Conservation (phyloP, 768 basidiomycete species). For the Lentinula sp. region DNA sequence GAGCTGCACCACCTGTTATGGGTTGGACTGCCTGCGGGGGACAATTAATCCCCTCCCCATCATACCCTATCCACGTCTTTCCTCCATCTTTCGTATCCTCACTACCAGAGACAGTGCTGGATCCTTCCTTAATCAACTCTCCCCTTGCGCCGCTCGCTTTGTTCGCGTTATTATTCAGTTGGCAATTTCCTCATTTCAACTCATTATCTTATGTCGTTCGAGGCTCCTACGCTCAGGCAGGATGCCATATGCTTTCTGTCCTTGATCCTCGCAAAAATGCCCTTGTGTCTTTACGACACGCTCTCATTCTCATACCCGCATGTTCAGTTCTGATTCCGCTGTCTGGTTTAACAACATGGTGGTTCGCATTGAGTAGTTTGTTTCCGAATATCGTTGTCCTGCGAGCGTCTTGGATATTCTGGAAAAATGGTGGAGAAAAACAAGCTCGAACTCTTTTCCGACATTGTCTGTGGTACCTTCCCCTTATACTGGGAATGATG, state of each 20-base stretch:
- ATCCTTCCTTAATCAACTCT: slow-evolving; percentile 60
- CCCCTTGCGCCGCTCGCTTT: slow-evolving; percentile 77
- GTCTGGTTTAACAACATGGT: slow-evolving; percentile 91
- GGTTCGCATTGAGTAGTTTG: slow-evolving; percentile 73
- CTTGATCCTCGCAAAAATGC: slow-evolving; percentile 75
- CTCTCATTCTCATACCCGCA: slow-evolving; percentile 68
- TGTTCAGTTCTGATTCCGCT: slow-evolving; percentile 78
- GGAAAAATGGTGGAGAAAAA: slow-evolving; percentile 64
- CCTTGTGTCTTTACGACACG: slow-evolving; percentile 79
- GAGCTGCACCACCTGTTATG: slow-evolving; percentile 91
- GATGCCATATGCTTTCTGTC: slow-evolving; percentile 90
- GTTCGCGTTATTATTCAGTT: slow-evolving; percentile 83
- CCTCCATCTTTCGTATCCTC: slow-evolving; percentile 54
- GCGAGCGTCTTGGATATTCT: slow-evolving; percentile 69
- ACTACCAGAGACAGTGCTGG: slow-evolving; percentile 23
- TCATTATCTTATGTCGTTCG: slow-evolving; percentile 84
- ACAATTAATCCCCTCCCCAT: slow-evolving; percentile 55
- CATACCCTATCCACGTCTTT: slow-evolving; percentile 53
- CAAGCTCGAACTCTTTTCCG: slow-evolving; percentile 75
- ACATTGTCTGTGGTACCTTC: slow-evolving; percentile 85
- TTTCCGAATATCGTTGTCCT: slow-evolving; percentile 70
- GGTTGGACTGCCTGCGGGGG: slow-evolving; percentile 97
- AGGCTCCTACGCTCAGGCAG: slow-evolving; percentile 85
- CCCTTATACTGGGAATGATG: slow-evolving; percentile 85
- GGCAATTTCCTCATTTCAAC: slow-evolving; percentile 99